Evolutionary conservation across 169 alveolate species (phyloP).

Genomic region (Plasmodium gonderi): DNA sequence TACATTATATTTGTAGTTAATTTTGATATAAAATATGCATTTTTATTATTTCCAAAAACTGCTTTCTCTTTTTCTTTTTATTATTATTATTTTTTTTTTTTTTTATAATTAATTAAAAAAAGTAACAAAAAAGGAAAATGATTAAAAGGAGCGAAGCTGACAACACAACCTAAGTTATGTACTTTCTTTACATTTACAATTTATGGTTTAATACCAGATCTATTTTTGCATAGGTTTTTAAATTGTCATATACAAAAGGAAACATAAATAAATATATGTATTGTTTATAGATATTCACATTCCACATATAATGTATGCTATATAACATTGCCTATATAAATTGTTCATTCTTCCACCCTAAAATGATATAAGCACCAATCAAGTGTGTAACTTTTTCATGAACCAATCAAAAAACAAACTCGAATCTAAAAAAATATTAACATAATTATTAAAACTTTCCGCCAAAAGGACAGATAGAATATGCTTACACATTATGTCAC

Average conservation of each 20-base stretch:
- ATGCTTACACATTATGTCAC: conserved; percentile 58
- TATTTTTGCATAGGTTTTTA: not conserved
- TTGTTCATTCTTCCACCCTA: not conserved
- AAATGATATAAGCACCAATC: conserved; percentile 2
- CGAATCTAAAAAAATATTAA: conserved; percentile 26
- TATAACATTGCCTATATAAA: not conserved
- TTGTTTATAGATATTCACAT: not conserved
- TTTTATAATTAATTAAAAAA: conserved; percentile 58
- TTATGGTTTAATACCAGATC: not conserved
- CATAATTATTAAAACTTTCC: conserved; percentile 45
- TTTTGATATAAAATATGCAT: conserved; percentile 28
- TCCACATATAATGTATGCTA: not conserved
- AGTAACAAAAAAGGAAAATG: conserved; percentile 3
- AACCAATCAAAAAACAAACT: conserved; percentile 55
- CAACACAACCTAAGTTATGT: not conserved
- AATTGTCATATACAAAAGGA: not conserved
- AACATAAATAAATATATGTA: not conserved
- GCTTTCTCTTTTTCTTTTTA: not conserved
- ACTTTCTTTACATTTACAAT: not conserved
- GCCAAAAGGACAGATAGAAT: conserved; percentile 55
- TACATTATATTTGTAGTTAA: conserved; percentile 20
- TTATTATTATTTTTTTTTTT: conserved; percentile 20
- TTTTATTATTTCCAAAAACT: conserved; percentile 1
- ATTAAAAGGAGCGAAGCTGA: not conserved
- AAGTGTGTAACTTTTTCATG: conserved; percentile 25